These are phyloP conservation scores for Cystobasidium ongulense DNA, from an alignment of 768 basidiomycete species.

Conservation along the genomic window DNA sequence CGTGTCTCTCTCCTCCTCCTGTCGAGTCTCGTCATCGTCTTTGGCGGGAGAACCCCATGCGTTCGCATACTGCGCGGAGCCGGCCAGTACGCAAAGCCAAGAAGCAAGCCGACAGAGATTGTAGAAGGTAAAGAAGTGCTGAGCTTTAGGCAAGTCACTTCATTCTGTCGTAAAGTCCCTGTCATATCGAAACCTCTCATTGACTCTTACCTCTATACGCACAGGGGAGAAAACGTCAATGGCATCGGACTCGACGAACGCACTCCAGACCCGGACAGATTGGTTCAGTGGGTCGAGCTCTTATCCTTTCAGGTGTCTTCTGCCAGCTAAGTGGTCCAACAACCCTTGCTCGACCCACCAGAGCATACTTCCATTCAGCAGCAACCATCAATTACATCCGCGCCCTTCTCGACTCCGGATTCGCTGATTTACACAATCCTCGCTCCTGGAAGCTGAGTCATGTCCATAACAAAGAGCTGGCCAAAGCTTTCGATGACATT, in stretches of 20 bases:
- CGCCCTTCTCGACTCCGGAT: constrained; percentile 77
- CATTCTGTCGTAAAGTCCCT: too few species aligned
- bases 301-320: neutral
- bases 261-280: constrained; percentile 77
- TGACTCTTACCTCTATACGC: too few species aligned
- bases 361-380: constrained; percentile 92
- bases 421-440: constrained; percentile 56
- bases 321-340: too few species aligned
- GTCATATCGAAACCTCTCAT: too few species aligned
- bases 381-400: constrained; percentile 89
- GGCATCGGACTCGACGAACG: constrained; percentile 67
- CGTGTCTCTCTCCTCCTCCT: constrained; percentile 87
- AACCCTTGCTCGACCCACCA: too few species aligned
- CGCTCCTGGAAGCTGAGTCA: constrained; percentile 85
- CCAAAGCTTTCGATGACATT: constrained; percentile 70
- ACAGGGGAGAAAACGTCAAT: constrained; percentile 92
- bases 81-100: constrained; percentile 86
- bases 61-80: constrained; percentile 70
- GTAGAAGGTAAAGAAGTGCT: constrained; percentile 66
- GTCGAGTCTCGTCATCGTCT: constrained; percentile 79
- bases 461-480: constrained; percentile 70
- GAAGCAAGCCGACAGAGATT: constrained; percentile 72
- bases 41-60: constrained; percentile 87
- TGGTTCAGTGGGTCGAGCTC: constrained; percentile 57
- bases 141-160: constrained; percentile 57